Percentiles rank a stretch among this genome's conserved stretches.
Conservation (phyloP, 2,329 filamentous ascomycete genomes). For the Paecilomyces sp. region DNA sequence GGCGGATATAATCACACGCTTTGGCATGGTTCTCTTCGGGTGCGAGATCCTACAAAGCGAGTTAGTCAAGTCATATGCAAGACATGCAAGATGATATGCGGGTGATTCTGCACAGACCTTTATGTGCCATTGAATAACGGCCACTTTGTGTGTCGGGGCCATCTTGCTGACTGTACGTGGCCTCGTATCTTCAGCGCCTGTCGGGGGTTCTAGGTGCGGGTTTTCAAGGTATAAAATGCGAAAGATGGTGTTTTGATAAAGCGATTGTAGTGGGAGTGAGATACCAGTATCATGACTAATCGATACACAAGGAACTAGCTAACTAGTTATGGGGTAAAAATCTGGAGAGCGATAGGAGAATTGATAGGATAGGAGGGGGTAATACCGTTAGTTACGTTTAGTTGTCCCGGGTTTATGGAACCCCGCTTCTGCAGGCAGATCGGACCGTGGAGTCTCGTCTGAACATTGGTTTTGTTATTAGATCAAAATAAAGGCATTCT, state of each 20-base stretch:
- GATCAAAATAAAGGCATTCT: no score
- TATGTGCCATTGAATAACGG: slow-evolving; percentile 31
- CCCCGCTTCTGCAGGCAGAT: not conserved
- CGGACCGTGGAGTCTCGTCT: not conserved
- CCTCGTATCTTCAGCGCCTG: not conserved
- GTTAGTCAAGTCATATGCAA: not conserved
- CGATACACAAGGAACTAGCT: not conserved
- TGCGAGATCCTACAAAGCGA: slow-evolving; percentile 23
- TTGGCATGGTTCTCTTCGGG: slow-evolving; percentile 39
- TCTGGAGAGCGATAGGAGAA: no score
- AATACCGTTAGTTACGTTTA: not conserved
- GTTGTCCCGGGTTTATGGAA: not conserved
- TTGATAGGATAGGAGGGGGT: not conserved
- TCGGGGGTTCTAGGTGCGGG: not conserved
- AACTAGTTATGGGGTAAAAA: no score
- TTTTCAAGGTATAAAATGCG: not conserved
- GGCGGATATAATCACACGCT: slow-evolving; percentile 38
- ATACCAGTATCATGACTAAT: not conserved
- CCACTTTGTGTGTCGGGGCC: slow-evolving; percentile 24
- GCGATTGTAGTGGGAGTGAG: not conserved
- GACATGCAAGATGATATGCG: not conserved
- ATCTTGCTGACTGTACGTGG: slow-evolving; percentile 7
- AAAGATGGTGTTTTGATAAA: not conserved
- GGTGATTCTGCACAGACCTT: slow-evolving; percentile 15
- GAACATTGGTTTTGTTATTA: not conserved